Conservation (phyloP, 139 green algal genomes). For the Pseudopediastrum boryanum region DNA sequence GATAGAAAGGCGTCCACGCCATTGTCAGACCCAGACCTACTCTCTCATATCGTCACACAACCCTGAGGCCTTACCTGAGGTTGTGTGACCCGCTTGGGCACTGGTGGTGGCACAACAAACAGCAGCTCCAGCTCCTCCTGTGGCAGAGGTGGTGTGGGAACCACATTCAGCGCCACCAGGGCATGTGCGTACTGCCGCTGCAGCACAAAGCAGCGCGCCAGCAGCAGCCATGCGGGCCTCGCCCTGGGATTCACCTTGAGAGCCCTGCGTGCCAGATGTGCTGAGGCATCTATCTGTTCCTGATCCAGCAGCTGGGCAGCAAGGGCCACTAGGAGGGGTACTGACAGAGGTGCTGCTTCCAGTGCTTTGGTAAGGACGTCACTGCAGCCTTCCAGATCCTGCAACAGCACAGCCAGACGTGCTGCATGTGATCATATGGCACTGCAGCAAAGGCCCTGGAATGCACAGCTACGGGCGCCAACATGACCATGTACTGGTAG, state of each 20-base stretch:
- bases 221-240: slow-evolving; percentile 57
- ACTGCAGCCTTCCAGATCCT: too few species aligned
- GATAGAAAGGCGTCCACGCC: too few species aligned
- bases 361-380: slow-evolving; percentile 29
- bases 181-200: slow-evolving; percentile 33
- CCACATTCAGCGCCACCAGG: slow-evolving; percentile 57
- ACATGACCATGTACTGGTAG: too few species aligned
- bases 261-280: slow-evolving; percentile 8
- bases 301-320: slow-evolving; percentile 47
- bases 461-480: too few species aligned
- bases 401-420: too few species aligned
- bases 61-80: slow-evolving; percentile 16
- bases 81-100: slow-evolving; percentile 38
- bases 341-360: too few species aligned
- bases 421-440: too few species aligned
- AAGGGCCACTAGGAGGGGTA: slow-evolving; percentile 49
- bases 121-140: slow-evolving; percentile 32
- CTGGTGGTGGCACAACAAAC: slow-evolving; percentile 38
- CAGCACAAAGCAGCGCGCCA: slow-evolving; percentile 49
- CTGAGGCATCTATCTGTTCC: slow-evolving; percentile 34
- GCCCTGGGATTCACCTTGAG: slow-evolving; percentile 19
- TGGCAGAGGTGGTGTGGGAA: slow-evolving; percentile 51
- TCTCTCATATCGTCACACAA: neutral
- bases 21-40: too few species aligned
- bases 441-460: too few species aligned